phyloP scores from a whole-genome alignment of 2,329 filamentous ascomycete species.

The Canariomyces notabilis region DNA sequence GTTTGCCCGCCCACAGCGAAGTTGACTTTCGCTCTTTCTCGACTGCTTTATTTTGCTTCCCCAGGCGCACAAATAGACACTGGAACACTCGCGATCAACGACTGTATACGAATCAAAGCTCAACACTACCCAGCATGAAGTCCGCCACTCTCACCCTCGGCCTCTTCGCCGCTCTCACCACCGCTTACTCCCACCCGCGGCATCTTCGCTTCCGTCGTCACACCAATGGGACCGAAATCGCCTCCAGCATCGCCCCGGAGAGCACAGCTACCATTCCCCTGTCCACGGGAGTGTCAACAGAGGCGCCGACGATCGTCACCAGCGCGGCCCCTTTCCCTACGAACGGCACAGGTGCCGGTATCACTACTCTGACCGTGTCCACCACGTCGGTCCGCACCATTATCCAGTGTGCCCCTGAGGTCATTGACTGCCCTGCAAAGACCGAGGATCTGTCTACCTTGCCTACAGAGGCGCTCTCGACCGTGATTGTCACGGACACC shows the following conservation, averaged over 20 bases:
- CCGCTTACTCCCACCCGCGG: constrained; percentile 39
- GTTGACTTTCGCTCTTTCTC: constrained; percentile 30
- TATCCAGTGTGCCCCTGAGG: constrained; percentile 34
- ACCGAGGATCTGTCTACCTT: constrained; percentile 28
- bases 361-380: constrained; percentile 38
- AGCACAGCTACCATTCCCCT: constrained; percentile 4
- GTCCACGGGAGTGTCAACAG: constrained; percentile 12
- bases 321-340: constrained; percentile 15
- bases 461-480: constrained; percentile 27
- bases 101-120: constrained; percentile 14
- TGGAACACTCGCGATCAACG: constrained; percentile 16
- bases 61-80: constrained; percentile 15
- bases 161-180: constrained; percentile 40
- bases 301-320: constrained; percentile 7
- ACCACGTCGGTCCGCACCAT: constrained; percentile 34
- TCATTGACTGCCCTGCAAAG: constrained; percentile 38
- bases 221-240: constrained; percentile 22
- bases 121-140: constrained; percentile 43
- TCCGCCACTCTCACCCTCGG: constrained; percentile 38
- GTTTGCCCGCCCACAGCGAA: constrained; percentile 28
- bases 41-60: constrained; percentile 13
- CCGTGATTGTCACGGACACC: constrained; percentile 36
- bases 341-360: constrained; percentile 17
- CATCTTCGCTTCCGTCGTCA: constrained; percentile 30
- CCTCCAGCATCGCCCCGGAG: neutral